Evolutionary conservation across 2,329 filamentous ascomycete species (phyloP).

Genomic region (Lasiodiplodia sp.): DNA sequence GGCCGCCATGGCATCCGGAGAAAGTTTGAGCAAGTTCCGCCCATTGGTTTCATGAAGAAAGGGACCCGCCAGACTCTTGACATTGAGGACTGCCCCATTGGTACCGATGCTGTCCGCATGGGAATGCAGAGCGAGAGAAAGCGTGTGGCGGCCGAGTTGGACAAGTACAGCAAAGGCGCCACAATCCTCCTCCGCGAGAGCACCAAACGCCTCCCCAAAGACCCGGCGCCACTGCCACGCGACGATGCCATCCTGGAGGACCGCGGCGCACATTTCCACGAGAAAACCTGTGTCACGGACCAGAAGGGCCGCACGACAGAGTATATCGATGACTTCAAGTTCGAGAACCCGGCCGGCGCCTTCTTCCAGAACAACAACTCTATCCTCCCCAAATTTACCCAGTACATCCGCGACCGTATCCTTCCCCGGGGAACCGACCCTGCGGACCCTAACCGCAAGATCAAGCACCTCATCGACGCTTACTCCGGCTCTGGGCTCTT

Average conservation of each 20-base stretch:
- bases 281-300: constrained; percentile 90
- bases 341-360: constrained; percentile 88
- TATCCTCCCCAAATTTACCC: constrained; percentile 85
- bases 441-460: constrained; percentile 38
- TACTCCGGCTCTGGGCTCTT: constrained; percentile 98
- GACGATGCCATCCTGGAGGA: constrained; percentile 53
- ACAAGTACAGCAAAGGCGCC: constrained; percentile 79
- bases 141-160: constrained; percentile 73
- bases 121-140: constrained; percentile 82
- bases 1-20: constrained; percentile 61
- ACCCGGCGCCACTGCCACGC: constrained; percentile 33
- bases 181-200: constrained; percentile 89
- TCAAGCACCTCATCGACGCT: constrained; percentile 93
- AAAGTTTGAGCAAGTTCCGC: constrained; percentile 70
- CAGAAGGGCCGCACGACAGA: constrained; percentile 83
- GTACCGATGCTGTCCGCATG: constrained; percentile 80
- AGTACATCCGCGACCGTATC: constrained; percentile 83
- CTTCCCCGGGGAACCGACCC: constrained; percentile 55
- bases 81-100: constrained; percentile 97
- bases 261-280: constrained; percentile 69
- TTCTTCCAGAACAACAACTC: constrained; percentile 99
- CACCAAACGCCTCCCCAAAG: constrained; percentile 67
- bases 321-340: constrained; percentile 83
- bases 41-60: constrained; percentile 91
- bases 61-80: constrained; percentile 82